A percentile compares a stretch with the other conserved stretches of the same genome.
Evolutionary conservation across 139 green algal species (phyloP).

Genomic region (Chlorella sp.): DNA sequence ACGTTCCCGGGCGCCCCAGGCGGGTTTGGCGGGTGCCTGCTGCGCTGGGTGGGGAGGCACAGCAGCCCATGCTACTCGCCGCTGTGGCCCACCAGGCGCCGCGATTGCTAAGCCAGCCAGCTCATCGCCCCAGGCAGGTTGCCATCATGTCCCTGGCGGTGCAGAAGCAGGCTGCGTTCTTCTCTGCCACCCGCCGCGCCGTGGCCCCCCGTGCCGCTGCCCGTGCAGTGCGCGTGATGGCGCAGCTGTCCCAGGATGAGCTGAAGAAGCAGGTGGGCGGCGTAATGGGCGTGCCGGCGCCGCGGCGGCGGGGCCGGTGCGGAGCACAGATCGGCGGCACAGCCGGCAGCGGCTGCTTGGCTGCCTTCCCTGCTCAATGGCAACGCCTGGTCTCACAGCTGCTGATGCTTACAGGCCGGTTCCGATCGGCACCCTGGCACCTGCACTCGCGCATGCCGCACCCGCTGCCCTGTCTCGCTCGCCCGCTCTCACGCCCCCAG

Average conservation of each 20-base stretch:
- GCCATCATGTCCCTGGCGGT: neutral
- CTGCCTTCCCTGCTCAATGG: too few species aligned
- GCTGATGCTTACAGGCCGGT: too few species aligned
- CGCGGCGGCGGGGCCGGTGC: neutral
- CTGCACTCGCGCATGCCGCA: too few species aligned
- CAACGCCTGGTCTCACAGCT: too few species aligned
- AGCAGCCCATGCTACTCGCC: neutral
- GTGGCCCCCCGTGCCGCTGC: neutral
- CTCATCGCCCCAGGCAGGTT: neutral
- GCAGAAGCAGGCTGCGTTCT: neutral
- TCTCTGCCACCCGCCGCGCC: neutral
- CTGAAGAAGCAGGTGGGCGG: slow-evolving; percentile 82
- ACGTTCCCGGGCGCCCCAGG: neutral
- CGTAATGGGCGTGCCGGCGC: neutral
- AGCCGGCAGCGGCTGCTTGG: too few species aligned
- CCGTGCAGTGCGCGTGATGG: neutral
- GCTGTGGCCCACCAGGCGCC: neutral
- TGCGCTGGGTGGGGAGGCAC: too few species aligned
- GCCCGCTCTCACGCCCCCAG: neutral
- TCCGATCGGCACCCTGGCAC: too few species aligned
- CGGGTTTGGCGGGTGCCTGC: neutral
- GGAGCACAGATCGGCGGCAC: too few species aligned
- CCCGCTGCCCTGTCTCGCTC: neutral
- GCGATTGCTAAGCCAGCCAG: neutral
- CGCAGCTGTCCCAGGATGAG: slow-evolving; percentile 83